Conservation (phyloP, 345 rosid genomes). For the Rhodamnia argentea region DNA sequence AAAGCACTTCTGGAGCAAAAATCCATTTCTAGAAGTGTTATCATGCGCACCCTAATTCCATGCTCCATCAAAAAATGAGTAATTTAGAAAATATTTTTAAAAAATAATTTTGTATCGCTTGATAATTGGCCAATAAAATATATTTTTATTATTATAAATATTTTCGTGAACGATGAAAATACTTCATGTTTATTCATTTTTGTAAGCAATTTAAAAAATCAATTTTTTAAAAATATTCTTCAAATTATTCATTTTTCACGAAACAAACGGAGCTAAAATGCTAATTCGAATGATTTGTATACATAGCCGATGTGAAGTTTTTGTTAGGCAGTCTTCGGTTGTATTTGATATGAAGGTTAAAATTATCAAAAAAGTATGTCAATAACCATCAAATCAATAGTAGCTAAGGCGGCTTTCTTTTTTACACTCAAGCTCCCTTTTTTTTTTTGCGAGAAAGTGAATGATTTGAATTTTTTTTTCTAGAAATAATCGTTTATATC, state of each 20-base stretch:
- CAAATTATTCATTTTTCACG: not conserved
- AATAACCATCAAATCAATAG: not conserved
- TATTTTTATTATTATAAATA: not conserved
- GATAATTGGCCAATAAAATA: too few relatives aligned
- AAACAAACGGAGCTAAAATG: accelerated
- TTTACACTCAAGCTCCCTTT: too few relatives aligned
- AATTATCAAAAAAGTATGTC: not conserved
- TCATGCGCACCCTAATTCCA: too few relatives aligned
- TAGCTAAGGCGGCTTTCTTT: not conserved
- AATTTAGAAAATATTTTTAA: too few relatives aligned
- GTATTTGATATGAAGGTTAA: not conserved
- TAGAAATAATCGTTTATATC: too few relatives aligned
- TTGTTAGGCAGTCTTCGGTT: not conserved
- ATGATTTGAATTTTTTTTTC: too few relatives aligned
- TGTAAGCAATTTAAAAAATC: accelerated
- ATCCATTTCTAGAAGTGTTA: too few relatives aligned
- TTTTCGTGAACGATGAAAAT: not conserved
- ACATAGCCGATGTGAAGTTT: not conserved
- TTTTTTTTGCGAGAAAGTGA: not conserved
- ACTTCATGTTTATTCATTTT: accelerated
- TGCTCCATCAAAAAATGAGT: too few relatives aligned
- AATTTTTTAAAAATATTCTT: not conserved
- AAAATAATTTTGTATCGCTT: too few relatives aligned
- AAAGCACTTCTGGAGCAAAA: too few relatives aligned
- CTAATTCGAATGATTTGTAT: not conserved